Evolutionary conservation across 441 rosid species (phyloP).

Genomic region (Iberis amara): DNA sequence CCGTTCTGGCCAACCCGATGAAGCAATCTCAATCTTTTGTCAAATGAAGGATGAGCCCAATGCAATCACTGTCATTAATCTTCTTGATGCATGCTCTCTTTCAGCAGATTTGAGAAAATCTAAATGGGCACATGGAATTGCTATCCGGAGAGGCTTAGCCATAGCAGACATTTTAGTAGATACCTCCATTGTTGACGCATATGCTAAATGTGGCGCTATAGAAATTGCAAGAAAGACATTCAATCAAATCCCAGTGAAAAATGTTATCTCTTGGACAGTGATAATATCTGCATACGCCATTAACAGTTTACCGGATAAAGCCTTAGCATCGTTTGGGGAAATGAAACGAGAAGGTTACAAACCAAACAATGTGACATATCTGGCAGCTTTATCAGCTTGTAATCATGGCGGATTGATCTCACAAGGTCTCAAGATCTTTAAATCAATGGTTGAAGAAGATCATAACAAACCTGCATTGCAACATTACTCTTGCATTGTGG

Average conservation of each 20-base stretch:
- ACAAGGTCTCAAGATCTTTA: slow-evolving; percentile 41
- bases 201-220: slow-evolving; percentile 46
- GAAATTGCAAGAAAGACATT: slow-evolving; percentile 40
- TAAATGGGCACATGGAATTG: slow-evolving; percentile 48
- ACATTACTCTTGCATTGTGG: slow-evolving; percentile 50
- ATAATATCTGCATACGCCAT: slow-evolving; percentile 50
- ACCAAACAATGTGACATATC: slow-evolving; percentile 44
- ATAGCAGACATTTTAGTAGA: slow-evolving; percentile 34
- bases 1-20: slow-evolving; percentile 38
- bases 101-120: slow-evolving; percentile 40
- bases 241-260: slow-evolving; percentile 35
- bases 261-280: slow-evolving; percentile 46
- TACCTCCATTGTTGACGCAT: slow-evolving; percentile 47
- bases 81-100: slow-evolving; percentile 46
- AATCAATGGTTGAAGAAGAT: slow-evolving; percentile 41
- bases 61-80: slow-evolving; percentile 35
- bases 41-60: slow-evolving; percentile 40
- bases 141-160: slow-evolving; percentile 41
- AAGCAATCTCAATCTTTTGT: slow-evolving; percentile 41
- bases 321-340: slow-evolving; percentile 37
- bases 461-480: slow-evolving; percentile 31
- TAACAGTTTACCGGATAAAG: slow-evolving; percentile 46
- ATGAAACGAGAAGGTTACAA: slow-evolving; percentile 38
- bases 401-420: slow-evolving; percentile 48
- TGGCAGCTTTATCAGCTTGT: slow-evolving; percentile 55